These are phyloP conservation scores for Paecilomyces sp. DNA, from an alignment of 2,329 filamentous ascomycete genomes.

Conservation along the genomic window DNA sequence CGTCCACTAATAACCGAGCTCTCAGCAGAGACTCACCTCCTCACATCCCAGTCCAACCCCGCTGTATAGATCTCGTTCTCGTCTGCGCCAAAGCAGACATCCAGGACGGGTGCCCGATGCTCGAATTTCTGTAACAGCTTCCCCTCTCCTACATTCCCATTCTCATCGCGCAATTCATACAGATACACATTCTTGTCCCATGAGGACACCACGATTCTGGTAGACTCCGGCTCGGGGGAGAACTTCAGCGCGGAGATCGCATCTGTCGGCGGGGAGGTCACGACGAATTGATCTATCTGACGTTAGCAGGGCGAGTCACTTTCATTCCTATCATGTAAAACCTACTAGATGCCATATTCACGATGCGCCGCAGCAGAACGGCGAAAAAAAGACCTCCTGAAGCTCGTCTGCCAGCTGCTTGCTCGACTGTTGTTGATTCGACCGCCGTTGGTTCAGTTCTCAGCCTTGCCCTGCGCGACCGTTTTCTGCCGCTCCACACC, in stretches of 20 bases:
- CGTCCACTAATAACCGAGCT: too few species aligned
- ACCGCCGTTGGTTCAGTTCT: background rate
- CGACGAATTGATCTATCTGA: conserved; percentile 63
- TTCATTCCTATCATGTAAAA: background rate
- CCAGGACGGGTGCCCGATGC: conserved; percentile 77
- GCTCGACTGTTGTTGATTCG: conserved; percentile 13
- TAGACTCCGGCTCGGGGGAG: conserved; percentile 66
- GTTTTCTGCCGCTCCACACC: conserved; percentile 27
- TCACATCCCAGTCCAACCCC: conserved; percentile 80
- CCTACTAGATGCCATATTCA: conserved; percentile 38
- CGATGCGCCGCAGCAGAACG: background rate
- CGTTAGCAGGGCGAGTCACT: conserved; percentile 2
- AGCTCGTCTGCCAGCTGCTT: conserved; percentile 5
- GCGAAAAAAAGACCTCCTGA: background rate
- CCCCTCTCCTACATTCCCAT: conserved; percentile 49
- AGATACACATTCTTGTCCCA: conserved; percentile 92
- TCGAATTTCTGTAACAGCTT: conserved; percentile 66
- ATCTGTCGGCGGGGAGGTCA: conserved; percentile 75
- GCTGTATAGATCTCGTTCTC: conserved; percentile 80
- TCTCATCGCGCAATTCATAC: conserved; percentile 63
- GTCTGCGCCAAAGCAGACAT: conserved; percentile 81
- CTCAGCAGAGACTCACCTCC: conserved; percentile 46
- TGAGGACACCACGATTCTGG: conserved; percentile 79
- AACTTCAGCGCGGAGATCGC: conserved; percentile 82
- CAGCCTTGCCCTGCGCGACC: conserved; percentile 7